Base-by-base conservation (phyloP, 2,329 filamentous ascomycete genomes). In the Sporothrix pseudoabietina region DNA sequence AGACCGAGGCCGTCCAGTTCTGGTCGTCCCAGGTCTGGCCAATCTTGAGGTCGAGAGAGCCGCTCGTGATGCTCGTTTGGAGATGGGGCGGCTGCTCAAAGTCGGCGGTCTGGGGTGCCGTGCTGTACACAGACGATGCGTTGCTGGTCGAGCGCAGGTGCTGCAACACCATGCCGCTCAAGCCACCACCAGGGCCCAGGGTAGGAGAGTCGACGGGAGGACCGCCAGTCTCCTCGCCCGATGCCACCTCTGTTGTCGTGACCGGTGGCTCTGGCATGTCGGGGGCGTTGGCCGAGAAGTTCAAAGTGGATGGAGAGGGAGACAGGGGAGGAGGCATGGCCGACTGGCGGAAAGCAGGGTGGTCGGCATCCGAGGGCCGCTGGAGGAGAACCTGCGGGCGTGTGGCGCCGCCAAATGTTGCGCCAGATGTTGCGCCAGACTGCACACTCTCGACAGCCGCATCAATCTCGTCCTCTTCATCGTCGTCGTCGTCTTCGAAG, bases 81-180 rank as follows among this genome's bases (percentile, higher is more conserved):
- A 52, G 9, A 8, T 14, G 19, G 8, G 63, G 52, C 12, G 9
- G 14, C 0, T 72, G 14, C 0, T 72, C 59, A 19, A 71, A 69
- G 4, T 32, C 41, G 16, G 52, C 63, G 26, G 22, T 55, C 22
- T 71, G 72, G 1, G 68, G 71, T 1, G 73, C 68, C 5, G 66
- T 74, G 35, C 88, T 89, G 77, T 93, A 94, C 35, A 96, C 86
- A 0, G 94, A 97, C 0, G 95, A 98, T 16, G 89, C 87, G 74
- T 91, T 91, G 82, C 95, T 98, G 76, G 91, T 89, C 47, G 89
- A 89, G 69, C 96, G 90, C 55, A 98, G 83, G 83, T 98, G 96
- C 75, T 94, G 91, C 44, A 92, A 89, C 63, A 97, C 90, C 84
- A 97, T 88, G 1, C 92, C 92, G 78, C 91, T 95, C 19, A 98